phyloP scores from a whole-genome alignment of 306 rosid species.

The Ammopiptanthus mongolicus region DNA sequence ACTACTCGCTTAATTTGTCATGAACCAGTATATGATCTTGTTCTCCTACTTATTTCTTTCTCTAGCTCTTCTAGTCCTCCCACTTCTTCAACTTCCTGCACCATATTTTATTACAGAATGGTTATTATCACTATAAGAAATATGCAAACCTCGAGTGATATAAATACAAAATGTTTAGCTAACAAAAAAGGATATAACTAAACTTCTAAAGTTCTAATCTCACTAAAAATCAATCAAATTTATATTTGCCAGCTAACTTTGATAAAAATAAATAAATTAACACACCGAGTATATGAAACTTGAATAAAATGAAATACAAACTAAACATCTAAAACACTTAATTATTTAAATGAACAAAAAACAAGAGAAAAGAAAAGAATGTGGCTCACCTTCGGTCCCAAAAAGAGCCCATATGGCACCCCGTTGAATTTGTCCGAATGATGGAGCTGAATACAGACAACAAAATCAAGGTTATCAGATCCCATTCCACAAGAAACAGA shows the following conservation, averaged over 20 bases:
- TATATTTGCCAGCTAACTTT: not conserved
- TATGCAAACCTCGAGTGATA: not conserved
- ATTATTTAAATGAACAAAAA: not conserved
- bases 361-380: not conserved
- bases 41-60: slow-evolving; percentile 69
- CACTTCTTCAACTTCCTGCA: slow-evolving; percentile 86
- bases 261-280: not conserved
- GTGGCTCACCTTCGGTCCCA: slow-evolving; percentile 75
- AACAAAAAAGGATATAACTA: not conserved
- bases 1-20: not conserved
- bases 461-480: slow-evolving; percentile 23
- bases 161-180: not conserved
- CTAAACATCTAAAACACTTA: not conserved
- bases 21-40: slow-evolving; percentile 29
- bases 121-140: not conserved
- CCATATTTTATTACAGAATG: not conserved
- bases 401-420: slow-evolving; percentile 90
- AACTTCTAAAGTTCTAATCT: not conserved
- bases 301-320: not conserved
- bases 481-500: not conserved
- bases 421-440: slow-evolving; percentile 89
- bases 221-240: not conserved
- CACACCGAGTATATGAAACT: not conserved
- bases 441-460: slow-evolving; percentile 62
- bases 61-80: slow-evolving; percentile 87